Base-by-base conservation (phyloP, 371 early-diverging fungal species). In the Thermomucor indicae-seudaticae region DNA sequence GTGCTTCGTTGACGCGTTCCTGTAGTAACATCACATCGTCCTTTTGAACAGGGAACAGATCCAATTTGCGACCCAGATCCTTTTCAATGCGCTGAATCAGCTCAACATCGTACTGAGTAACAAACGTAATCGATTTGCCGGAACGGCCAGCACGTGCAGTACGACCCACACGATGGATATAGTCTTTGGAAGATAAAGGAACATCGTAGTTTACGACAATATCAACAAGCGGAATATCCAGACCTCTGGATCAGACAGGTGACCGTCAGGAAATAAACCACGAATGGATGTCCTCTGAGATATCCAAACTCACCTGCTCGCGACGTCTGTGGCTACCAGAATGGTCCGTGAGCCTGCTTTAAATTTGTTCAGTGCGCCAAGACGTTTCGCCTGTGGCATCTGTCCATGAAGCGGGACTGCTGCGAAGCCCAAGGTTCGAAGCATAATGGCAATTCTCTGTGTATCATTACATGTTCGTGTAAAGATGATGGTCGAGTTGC, bases 291-390 rank as follows among this genome's bases (percentile, higher is more conserved):
- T 8, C 22, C 30, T 19, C 12, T 40, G 29, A 22, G 1, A 20
- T 7, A 31, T n/a, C 25, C 45, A 6, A 29, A 19, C 27, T 47
- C 62, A 73, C 78, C 77, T 66, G 69, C 81, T 79, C 5, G 93
- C 96, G 17, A 97, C 98, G 75, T 98, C 99, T 0, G 99, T 99
- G n/a, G 96, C 95, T 6, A 97, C 89, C 46, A 99, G 61, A 35
- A 96, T 89, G 45, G 82, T 90, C 39, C 89, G 79, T 12, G 70
- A 78, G 3, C 95, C 96, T 17, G 90, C 74, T 60, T 92, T 95
- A 75, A 96, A 96, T 65, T 95, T 94, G 55, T 83, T 85, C 53
- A 95, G 66, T 4, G 96, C 92, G 37, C 89, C 91, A 24, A 95
- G 61, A 47, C 99, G 92, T 62, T 93, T 91, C 17, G 88, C 76